A percentile compares a stretch with the other conserved stretches of the same genome.
These are phyloP conservation scores for Diaporthe vaccinii DNA, from an alignment of 2,329 filamentous ascomycete species.

Conservation along the genomic window DNA sequence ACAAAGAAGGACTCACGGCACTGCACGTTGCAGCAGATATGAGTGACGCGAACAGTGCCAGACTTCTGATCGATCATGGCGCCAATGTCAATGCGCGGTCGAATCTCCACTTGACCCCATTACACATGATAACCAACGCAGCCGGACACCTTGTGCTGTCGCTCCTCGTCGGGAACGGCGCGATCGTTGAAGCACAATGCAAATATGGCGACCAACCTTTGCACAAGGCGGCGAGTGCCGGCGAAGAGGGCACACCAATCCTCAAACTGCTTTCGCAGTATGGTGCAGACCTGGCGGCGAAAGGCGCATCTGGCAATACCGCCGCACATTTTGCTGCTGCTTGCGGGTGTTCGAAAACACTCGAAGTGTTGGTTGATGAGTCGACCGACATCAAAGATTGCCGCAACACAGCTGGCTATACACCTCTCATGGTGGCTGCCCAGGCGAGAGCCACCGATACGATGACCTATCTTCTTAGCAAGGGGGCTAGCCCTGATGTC, in stretches of 20 bases:
- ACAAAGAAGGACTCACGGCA: neutral
- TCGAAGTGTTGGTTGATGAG: neutral
- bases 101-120: neutral
- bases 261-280: neutral
- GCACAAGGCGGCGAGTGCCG: constrained; percentile 2
- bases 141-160: neutral
- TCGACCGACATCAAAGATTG: constrained; percentile 6
- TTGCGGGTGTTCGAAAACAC: neutral
- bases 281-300: neutral
- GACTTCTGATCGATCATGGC: neutral
- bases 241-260: neutral
- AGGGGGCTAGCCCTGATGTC: neutral
- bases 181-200: neutral
- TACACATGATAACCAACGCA: neutral
- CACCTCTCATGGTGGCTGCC: neutral
- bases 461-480: neutral
- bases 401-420: neutral
- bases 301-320: neutral
- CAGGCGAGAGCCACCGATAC: constrained; percentile 3
- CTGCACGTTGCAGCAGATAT: neutral
- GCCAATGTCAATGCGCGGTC: neutral
- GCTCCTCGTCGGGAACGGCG: neutral
- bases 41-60: neutral
- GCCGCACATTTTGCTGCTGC: neutral
- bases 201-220: neutral